Evolutionary conservation across 768 basidiomycete genomes (phyloP), one percentile per base, ranked within the genome.

Genomic region (Rubroboletus satanas): DNA sequence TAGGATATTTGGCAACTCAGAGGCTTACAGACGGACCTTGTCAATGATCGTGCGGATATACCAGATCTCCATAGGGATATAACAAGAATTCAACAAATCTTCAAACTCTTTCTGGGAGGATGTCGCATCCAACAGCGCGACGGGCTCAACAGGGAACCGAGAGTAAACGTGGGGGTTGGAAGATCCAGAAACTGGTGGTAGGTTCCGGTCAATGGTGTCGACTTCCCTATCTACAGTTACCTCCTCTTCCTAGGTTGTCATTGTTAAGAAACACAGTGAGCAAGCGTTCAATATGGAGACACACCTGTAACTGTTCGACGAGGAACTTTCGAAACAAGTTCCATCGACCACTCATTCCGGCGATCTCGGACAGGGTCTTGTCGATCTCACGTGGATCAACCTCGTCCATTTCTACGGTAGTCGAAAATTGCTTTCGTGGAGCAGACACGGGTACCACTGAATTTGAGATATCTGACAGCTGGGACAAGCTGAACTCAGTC

Each of bases 291-390:
- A 12, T 1, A 35, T 26, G 18, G 11, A 7, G 21, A 54, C 76
- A 57, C 62, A 87, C 94, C 70, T 77, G 78, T 9, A 94, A 70
- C 32, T 87, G 79, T 48, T 90, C 88, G 32, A 83, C 76, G 17
- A 98, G 76, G 68, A 98, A 99, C 53, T 90, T 87, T 50, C 86
- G 81, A 73, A 98, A 95, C 58, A 98, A 70, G 59, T 83, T 83
- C 96, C 96, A 99, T 51, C 96, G 78, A 23, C 94, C 86, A 33
- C 89, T 85, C 83, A 99, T 93, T 4, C 87, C 88, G 14, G 93
- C 84, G 9, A 90, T 72, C 71, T 98, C 97, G 2, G 89, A 85
- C n/a, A 97, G 65, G 0, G 90, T 77, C 66, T 87, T 90, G 74
- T 99, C 96, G 10, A 97, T 84, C 67, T 98, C 96, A 52, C 93